These are phyloP conservation scores for Amniculicola lignicola DNA, from an alignment of 495 filamentous ascomycete species.

Conservation along the genomic window DNA sequence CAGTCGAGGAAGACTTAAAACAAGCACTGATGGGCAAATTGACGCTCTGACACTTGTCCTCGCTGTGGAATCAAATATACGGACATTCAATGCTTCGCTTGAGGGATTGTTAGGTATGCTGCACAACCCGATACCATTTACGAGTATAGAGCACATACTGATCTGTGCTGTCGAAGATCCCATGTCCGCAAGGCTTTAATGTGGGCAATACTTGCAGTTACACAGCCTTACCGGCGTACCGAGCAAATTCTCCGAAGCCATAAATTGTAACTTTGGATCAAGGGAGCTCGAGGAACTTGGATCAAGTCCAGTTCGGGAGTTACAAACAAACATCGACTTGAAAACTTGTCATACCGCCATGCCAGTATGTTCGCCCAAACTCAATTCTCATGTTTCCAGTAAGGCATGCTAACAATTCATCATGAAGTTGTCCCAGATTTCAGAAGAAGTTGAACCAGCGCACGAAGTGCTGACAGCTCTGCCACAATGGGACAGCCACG, in stretches of 20 bases:
- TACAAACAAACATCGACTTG: not conserved
- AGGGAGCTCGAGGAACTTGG: not conserved
- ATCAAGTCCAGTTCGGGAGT: not conserved
- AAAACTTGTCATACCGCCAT: not conserved
- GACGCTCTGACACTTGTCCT: not conserved
- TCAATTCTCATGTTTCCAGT: not conserved
- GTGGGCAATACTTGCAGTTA: not conserved
- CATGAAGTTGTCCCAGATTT: not conserved
- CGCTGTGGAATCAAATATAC: not conserved
- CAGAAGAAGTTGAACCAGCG: constrained; percentile 2
- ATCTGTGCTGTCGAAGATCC: constrained; percentile 8
- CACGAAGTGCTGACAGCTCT: constrained; percentile 11
- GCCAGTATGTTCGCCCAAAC: not conserved
- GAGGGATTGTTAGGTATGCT: not conserved
- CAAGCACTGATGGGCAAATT: not conserved
- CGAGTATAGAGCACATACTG: constrained; percentile 9
- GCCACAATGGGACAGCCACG: constrained; percentile 9
- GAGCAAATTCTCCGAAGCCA: constrained; percentile 7
- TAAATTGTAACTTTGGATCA: constrained; percentile 7
- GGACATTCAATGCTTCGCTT: not conserved
- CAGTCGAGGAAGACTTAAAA: not conserved
- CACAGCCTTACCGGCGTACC: constrained; percentile 16
- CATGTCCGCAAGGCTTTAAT: constrained; percentile 4
- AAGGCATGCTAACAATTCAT: not conserved
- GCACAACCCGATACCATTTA: not conserved